Conservation (phyloP, 1,284 basidiomycete species). For the Ceratobasidium papillatum region DNA sequence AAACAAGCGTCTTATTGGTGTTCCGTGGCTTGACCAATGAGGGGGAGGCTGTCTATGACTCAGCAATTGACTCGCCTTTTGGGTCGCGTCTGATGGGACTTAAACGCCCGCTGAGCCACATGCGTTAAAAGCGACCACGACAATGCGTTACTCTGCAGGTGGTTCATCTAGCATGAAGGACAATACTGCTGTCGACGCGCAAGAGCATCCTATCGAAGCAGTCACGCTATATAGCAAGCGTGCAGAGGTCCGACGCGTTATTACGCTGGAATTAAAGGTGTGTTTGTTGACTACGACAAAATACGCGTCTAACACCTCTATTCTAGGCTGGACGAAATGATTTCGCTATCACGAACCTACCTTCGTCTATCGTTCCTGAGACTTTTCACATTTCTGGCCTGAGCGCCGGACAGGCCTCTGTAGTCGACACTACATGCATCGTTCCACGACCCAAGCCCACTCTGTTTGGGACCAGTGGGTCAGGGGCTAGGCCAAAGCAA, state of each 20-base stretch:
- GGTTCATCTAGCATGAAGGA: conserved; percentile 10
- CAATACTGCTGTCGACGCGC: conserved; percentile 46
- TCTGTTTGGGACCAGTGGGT: neutral
- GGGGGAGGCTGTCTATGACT: neutral
- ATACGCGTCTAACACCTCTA: neutral
- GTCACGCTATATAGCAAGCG: conserved; percentile 54
- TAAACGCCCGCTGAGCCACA: neutral
- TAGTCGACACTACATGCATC: conserved; percentile 35
- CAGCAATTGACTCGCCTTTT: neutral
- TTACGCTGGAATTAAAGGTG: conserved; percentile 52
- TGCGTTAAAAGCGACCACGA: neutral
- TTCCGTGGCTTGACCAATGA: neutral
- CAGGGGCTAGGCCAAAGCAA: neutral
- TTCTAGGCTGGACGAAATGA: conserved; percentile 61
- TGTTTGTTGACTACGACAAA: conserved; percentile 13
- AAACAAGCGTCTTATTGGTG: neutral
- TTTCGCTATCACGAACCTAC: conserved; percentile 58
- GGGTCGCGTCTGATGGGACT: neutral
- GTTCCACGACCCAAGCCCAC: neutral
- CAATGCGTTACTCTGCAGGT: conserved; percentile 24
- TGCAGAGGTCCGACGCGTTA: conserved; percentile 53
- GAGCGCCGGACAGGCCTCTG: conserved; percentile 21
- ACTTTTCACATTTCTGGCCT: conserved; percentile 45
- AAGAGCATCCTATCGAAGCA: conserved; percentile 51
- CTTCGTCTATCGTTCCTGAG: conserved; percentile 59